Base-by-base conservation (phyloP, 1,139 yeast genomes). In the Zygosaccharomyces sapae region DNA sequence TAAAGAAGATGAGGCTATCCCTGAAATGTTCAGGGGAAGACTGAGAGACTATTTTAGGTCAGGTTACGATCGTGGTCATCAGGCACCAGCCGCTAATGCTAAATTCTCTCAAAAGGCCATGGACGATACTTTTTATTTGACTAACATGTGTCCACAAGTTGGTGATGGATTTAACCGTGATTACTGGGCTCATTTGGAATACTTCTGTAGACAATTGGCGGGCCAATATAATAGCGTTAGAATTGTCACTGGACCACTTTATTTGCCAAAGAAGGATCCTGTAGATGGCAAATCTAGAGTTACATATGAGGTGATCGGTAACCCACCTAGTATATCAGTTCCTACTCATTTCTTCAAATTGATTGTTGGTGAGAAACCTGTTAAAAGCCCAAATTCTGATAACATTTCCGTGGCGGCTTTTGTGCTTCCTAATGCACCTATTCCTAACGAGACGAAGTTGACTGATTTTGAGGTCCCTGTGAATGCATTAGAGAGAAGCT, bases 31-130 rank as follows among this genome's bases (percentile, higher is more conserved):
- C 66, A 75, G 97, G 56, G 89, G 83, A 2, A 73, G 76, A 48
- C 73, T 92, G 50, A 75, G 83, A 53, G 97, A 94, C 68, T 92
- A 85, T 66, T 90, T 90, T 73, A 78, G 97, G 55, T 83, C 95
- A 43, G 99, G 99, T 1, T 92, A 87, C 67, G 99, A 92, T 65
- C 73, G 98, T 55, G 99, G 99, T 3, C 99, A 92, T 67, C 87
- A 86, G 62, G 97, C 96, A 0, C 97, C 99, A 1, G 98, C 98
- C 4, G 98, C 98, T 0, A 87, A 92, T 66, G 97, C 97, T 33
- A 89, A 88, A 65, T 92, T 79, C 68, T 80, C 81, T 31, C 98
- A 92, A 66, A 61, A 68, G 18, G 97, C 97, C 9, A 90, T 94
- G 97, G 84, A 92, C 66, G 96, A 90, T 66, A 94, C 98, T 0